Conservation (phyloP, 2,329 filamentous ascomycete genomes). For the Colletotrichum destructivum region DNA sequence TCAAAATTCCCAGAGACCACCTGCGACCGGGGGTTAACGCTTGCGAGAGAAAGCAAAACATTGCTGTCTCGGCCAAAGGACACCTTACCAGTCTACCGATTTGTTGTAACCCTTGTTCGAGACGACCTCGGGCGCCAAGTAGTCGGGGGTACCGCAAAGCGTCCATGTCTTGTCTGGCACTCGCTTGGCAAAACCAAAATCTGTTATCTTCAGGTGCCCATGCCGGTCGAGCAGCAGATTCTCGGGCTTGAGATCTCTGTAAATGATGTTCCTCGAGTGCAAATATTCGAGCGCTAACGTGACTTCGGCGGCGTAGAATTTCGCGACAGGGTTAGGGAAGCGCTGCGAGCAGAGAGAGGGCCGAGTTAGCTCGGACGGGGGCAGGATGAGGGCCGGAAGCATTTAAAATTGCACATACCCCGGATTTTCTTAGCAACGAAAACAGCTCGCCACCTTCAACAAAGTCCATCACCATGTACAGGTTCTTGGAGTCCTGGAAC, state of each 20-base stretch:
- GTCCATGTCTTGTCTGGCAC: conserved; percentile 99
- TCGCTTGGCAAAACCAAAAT: conserved; percentile 98
- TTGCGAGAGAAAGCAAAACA: conserved; percentile 14
- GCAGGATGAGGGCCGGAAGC: background rate
- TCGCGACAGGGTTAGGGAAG: conserved; percentile 98
- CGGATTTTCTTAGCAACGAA: conserved; percentile 93
- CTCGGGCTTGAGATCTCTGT: conserved; percentile 96
- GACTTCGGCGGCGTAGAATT: conserved; percentile 98
- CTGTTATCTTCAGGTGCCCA: conserved; percentile 95
- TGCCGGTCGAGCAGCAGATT: conserved; percentile 93
- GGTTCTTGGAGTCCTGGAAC: conserved; percentile 93
- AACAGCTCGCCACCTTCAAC: conserved; percentile 98
- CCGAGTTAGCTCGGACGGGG: conserved; percentile 43
- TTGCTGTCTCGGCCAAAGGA: conserved; percentile 19
- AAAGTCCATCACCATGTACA: conserved; percentile 99
- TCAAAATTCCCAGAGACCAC: conserved; percentile 98
- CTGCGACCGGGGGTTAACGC: conserved; percentile 60
- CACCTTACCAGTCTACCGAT: conserved; percentile 93
- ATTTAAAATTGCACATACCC: conserved; percentile 66
- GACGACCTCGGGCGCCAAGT: conserved; percentile 97
- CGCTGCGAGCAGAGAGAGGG: conserved; percentile 70
- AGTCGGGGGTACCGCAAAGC: conserved; percentile 96
- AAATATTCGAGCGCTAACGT: conserved; percentile 96
- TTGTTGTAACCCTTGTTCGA: conserved; percentile 99
- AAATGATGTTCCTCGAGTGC: conserved; percentile 96